These are phyloP conservation scores for Zizania palustris DNA, from an alignment of 202 grass and related monocot species.

Conservation along the genomic window DNA sequence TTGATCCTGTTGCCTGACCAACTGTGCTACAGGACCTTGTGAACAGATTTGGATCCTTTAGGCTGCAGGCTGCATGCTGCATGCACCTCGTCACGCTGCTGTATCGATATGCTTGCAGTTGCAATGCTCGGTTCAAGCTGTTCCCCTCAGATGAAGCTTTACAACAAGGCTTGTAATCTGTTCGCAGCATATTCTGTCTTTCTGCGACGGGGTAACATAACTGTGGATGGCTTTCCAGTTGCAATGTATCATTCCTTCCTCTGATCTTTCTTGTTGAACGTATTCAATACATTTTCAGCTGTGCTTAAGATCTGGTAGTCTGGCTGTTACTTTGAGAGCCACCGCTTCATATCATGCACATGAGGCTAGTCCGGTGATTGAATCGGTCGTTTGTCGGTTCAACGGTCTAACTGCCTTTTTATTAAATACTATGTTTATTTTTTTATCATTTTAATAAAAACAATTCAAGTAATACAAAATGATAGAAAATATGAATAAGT, in stretches of 20 bases:
- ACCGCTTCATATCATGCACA: too few relatives aligned
- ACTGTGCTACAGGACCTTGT: conserved; percentile 32
- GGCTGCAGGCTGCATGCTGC: conserved; percentile 9
- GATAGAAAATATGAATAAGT: too few relatives aligned
- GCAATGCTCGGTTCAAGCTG: conserved; percentile 10
- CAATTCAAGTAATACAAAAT: too few relatives aligned
- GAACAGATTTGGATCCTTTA: conserved; percentile 22
- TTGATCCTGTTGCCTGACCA: neutral
- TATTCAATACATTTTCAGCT: neutral
- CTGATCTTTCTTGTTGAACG: neutral
- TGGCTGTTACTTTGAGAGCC: too few relatives aligned
- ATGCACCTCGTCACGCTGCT: neutral
- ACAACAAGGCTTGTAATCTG: too few relatives aligned
- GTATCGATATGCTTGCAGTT: neutral
- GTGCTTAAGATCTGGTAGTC: neutral
- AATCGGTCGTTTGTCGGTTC: too few relatives aligned
- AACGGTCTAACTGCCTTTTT: too few relatives aligned
- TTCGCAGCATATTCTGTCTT: neutral
- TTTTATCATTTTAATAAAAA: too few relatives aligned
- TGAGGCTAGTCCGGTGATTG: too few relatives aligned
- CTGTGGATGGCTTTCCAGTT: neutral
- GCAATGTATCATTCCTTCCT: neutral
- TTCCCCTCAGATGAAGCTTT: neutral
- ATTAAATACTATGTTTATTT: too few relatives aligned
- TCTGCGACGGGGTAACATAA: neutral